A percentile compares a stretch with the other conserved stretches of the same genome.
These are phyloP conservation scores for Suhomyces canberraensis DNA, from an alignment of 805 yeast genomes.

Conservation along the genomic window DNA sequence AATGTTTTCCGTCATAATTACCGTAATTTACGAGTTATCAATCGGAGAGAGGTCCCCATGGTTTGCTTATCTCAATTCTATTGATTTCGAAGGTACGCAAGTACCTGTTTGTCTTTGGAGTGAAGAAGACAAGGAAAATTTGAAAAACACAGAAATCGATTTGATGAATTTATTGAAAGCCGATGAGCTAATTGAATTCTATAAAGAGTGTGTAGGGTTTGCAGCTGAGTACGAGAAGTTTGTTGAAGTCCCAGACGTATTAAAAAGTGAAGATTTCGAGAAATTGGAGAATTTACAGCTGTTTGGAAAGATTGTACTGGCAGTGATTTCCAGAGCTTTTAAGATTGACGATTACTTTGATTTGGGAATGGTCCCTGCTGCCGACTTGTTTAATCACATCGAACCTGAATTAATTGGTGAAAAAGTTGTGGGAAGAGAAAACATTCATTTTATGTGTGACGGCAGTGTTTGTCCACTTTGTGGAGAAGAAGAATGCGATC, in stretches of 20 bases:
- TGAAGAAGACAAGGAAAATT: slow-evolving; percentile 40
- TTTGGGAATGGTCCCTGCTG: slow-evolving; percentile 82
- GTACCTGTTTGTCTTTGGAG: slow-evolving; percentile 69
- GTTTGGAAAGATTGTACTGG: slow-evolving; percentile 58
- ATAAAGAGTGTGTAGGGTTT: slow-evolving; percentile 39
- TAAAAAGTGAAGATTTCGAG: slow-evolving; percentile 17
- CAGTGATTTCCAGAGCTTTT: slow-evolving; percentile 76
- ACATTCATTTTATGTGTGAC: slow-evolving; percentile 60
- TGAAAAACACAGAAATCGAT: slow-evolving; percentile 63
- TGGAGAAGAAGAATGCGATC: slow-evolving; percentile 25
- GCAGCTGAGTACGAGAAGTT: slow-evolving; percentile 28
- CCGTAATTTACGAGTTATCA: slow-evolving; percentile 68
- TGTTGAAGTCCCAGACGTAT: slow-evolving; percentile 37
- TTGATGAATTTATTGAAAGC: slow-evolving; percentile 56
- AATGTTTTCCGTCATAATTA: slow-evolving; percentile 60
- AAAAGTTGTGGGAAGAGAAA: slow-evolving; percentile 36
- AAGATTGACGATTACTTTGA: slow-evolving; percentile 74
- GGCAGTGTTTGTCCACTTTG: slow-evolving; percentile 25
- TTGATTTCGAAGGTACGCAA: slow-evolving; percentile 37
- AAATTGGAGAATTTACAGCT: slow-evolving; percentile 12
- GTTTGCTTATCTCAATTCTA: slow-evolving; percentile 59
- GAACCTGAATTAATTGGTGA: slow-evolving; percentile 26
- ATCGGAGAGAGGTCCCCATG: slow-evolving; percentile 73
- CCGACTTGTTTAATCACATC: slow-evolving; percentile 81
- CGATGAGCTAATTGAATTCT: slow-evolving; percentile 40